Evolutionary conservation across 345 rosid species (phyloP).

Genomic region (Durio zibethinus): DNA sequence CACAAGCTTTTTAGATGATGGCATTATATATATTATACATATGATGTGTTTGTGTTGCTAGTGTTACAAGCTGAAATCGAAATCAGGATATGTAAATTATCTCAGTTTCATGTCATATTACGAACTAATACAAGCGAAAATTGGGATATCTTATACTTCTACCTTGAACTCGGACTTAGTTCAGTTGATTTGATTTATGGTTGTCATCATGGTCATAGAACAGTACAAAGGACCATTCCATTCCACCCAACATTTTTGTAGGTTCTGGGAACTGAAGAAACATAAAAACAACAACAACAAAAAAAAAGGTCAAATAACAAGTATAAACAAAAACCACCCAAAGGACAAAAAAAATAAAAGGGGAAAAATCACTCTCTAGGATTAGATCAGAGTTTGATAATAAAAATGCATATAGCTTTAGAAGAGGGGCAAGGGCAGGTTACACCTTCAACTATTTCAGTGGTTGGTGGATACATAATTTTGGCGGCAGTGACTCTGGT

Average conservation of each 20-base stretch:
- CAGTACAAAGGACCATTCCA: too few relatives aligned
- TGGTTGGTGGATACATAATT: slow-evolving; percentile 56
- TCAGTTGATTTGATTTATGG: too few relatives aligned
- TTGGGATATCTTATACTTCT: not conserved
- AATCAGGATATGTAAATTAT: slow-evolving; percentile 33
- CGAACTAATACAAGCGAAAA: not conserved
- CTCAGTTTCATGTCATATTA: not conserved
- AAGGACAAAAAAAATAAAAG: not conserved
- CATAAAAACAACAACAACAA: too few relatives aligned
- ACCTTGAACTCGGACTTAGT: not conserved
- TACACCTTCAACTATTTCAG: not conserved
- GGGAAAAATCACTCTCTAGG: too few relatives aligned
- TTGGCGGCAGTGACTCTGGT: slow-evolving; percentile 18
- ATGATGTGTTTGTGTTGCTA: not conserved
- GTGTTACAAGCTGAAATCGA: slow-evolving; percentile 9
- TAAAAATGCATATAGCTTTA: too few relatives aligned
- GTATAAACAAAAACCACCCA: too few relatives aligned
- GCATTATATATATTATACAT: slow-evolving; percentile 21
- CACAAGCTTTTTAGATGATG: slow-evolving; percentile 35
- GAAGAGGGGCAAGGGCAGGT: slow-evolving; percentile 19
- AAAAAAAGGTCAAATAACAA: too few relatives aligned
- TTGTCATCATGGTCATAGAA: too few relatives aligned
- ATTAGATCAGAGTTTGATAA: too few relatives aligned
- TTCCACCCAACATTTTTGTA: too few relatives aligned
- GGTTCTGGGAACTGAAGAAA: too few relatives aligned